Evolutionary conservation across 2,329 filamentous ascomycete species (phyloP).

Genomic region (Fusarium paranaense): DNA sequence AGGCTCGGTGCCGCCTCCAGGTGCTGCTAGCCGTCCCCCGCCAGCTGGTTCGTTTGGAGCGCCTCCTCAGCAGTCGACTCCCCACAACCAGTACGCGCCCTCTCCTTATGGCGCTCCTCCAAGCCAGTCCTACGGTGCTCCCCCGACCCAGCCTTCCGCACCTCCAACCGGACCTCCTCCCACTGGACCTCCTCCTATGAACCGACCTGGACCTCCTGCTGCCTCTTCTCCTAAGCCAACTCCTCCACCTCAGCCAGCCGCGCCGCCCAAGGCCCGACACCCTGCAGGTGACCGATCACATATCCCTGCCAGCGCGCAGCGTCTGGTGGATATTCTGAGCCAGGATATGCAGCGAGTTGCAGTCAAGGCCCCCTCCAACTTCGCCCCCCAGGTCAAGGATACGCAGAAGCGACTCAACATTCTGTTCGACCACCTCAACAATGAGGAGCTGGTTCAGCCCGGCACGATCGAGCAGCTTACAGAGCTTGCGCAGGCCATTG

Average conservation of each 20-base stretch:
- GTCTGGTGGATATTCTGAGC: slow-evolving; percentile 83
- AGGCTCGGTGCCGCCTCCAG: slow-evolving; percentile 53
- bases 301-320: slow-evolving; percentile 81
- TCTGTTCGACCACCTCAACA: slow-evolving; percentile 97
- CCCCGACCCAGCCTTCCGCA: slow-evolving; percentile 51
- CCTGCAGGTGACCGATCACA: slow-evolving; percentile 90
- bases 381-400: slow-evolving; percentile 90
- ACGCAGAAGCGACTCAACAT: slow-evolving; percentile 93
- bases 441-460: slow-evolving; percentile 87
- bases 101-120: slow-evolving; percentile 56
- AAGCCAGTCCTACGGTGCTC: neutral
- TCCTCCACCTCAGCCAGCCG: slow-evolving; percentile 60
- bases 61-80: slow-evolving; percentile 59
- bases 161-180: slow-evolving; percentile 56
- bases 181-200: slow-evolving; percentile 49
- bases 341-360: slow-evolving; percentile 92
- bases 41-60: slow-evolving; percentile 57
- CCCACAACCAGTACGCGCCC: slow-evolving; percentile 69
- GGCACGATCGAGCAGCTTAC: slow-evolving; percentile 78
- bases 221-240: slow-evolving; percentile 47
- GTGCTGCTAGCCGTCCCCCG: slow-evolving; percentile 58
- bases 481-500: slow-evolving; percentile 73
- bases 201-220: slow-evolving; percentile 47
- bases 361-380: slow-evolving; percentile 84
- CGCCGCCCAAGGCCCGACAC: slow-evolving; percentile 71